Base-by-base conservation (phyloP, 2,329 filamentous ascomycete genomes). In the Colletotrichum nymphaeae region DNA sequence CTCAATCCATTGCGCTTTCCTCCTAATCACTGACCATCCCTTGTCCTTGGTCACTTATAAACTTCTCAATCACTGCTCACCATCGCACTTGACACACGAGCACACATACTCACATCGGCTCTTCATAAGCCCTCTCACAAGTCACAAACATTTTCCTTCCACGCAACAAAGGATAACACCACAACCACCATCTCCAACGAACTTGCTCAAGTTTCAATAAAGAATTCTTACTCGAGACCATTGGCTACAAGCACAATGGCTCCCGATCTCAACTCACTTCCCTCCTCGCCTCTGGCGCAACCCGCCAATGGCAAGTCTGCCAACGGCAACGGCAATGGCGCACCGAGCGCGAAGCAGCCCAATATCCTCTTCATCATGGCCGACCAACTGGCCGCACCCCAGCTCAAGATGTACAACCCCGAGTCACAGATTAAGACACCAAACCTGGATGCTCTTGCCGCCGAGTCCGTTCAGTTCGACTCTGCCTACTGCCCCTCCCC, bases 401-500 rank as follows among this genome's bases (percentile, higher is more conserved):
- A 95, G 77, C 90, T 98, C 77, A 96, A 95, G 86, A 96, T 98
- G 86, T 95, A 98, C 87, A 95, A 98, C 83, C 89, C 92, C 58
- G 88, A 93, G 65, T 97, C 95, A 1, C 93, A 94, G 81, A 98
- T 98, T 88, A 94, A 95, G 84, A 98, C 95, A 1, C 95, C 95
- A 60, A 92, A 98, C 84, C 90, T 98, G 73, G 94, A 98, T 83
- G 90, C 91, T 64, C 88, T 98, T 75, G 95, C 95, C 2, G 90
- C 92, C 76, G 90, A 90, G 74, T 93, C 95, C 11, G 95, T 98
- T 37, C 93, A 97, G 80, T 98, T 98, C 80, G 93, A 97, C 81
- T 97, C 93, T 49, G 95, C 95, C 24, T 98, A 98, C 87, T 98
- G 95, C 86, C 96, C 96, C 74, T 95, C 95, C 12, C 95, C 95